Conservation (phyloP, 179 eudicot genomes). For the Nepenthes alata region DNA sequence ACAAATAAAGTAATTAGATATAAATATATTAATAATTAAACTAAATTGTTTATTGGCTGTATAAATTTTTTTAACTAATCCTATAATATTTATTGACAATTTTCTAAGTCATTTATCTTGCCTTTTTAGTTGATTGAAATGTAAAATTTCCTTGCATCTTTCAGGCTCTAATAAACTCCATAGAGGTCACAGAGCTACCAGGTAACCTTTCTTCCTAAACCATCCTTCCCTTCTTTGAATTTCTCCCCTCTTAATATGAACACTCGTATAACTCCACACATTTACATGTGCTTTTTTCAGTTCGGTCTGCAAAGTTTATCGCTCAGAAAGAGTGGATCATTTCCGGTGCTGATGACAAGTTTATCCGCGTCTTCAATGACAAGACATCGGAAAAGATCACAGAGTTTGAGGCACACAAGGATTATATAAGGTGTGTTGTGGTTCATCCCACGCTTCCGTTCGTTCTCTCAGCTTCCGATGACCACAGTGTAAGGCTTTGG, state of each 20-base stretch:
- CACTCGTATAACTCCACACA: neutral
- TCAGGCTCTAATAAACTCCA: conserved; percentile 28
- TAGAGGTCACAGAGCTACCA: conserved; percentile 27
- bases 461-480: conserved; percentile 39
- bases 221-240: neutral
- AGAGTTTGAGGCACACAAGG: conserved; percentile 40
- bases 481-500: conserved; percentile 43
- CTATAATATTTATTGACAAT: no score
- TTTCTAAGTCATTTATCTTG: neutral
- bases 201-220: conserved; percentile 11
- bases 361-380: conserved; percentile 31
- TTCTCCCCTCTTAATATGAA: neutral
- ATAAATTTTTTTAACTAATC: no score
- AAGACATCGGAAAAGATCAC: conserved; percentile 31
- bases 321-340: conserved; percentile 38
- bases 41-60: no score
- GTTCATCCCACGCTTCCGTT: conserved; percentile 43
- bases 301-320: conserved; percentile 43
- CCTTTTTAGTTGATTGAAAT: neutral
- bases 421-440: conserved; percentile 35
- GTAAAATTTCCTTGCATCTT: neutral
- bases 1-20: no score
- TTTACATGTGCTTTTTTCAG: conserved; percentile 16
- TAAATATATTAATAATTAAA: no score
- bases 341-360: conserved; percentile 42